Conservation (phyloP, 2,329 filamentous ascomycete species). For the Pyrenophora graminea region DNA sequence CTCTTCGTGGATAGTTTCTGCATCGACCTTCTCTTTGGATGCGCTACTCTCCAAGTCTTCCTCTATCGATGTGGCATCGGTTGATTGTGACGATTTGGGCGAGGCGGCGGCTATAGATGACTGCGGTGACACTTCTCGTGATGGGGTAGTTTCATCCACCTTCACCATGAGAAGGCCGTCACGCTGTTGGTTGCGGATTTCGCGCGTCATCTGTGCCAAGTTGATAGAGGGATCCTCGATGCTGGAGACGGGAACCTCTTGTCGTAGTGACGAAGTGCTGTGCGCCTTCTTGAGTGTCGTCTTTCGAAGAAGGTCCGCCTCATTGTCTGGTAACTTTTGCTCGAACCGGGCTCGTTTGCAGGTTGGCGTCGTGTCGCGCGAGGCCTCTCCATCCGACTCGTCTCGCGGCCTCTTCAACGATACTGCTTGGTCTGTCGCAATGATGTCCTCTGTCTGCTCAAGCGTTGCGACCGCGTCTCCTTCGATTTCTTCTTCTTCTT, state of each 20-base stretch:
- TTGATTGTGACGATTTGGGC: slow-evolving; percentile 43
- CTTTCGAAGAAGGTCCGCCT: slow-evolving; percentile 26
- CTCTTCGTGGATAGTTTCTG: slow-evolving; percentile 24
- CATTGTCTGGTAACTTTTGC: slow-evolving; percentile 19
- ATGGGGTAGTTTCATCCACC: slow-evolving; percentile 35
- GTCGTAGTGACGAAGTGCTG: slow-evolving; percentile 37
- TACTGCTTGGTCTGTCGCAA: slow-evolving; percentile 12
- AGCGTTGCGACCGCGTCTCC: slow-evolving; percentile 15
- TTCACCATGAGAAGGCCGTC: slow-evolving; percentile 36
- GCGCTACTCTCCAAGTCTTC: slow-evolving; percentile 30
- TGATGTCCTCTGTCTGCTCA: not conserved
- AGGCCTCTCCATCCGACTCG: slow-evolving; percentile 19
- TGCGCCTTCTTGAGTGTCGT: slow-evolving; percentile 39
- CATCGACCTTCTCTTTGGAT: slow-evolving; percentile 30
- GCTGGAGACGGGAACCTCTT: slow-evolving; percentile 39
- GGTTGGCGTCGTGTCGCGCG: slow-evolving; percentile 19
- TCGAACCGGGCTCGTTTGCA: slow-evolving; percentile 19
- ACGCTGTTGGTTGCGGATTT: slow-evolving; percentile 40
- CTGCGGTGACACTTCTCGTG: slow-evolving; percentile 36
- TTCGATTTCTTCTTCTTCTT: slow-evolving; percentile 6
- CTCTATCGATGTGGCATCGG: slow-evolving; percentile 46
- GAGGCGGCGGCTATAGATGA: slow-evolving; percentile 34
- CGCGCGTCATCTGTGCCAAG: slow-evolving; percentile 23
- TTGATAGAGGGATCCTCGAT: slow-evolving; percentile 36
- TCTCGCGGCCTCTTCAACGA: slow-evolving; percentile 36